These are phyloP conservation scores for Bidens hawaiensis DNA, from an alignment of 140 eudicot species.

Conservation along the genomic window DNA sequence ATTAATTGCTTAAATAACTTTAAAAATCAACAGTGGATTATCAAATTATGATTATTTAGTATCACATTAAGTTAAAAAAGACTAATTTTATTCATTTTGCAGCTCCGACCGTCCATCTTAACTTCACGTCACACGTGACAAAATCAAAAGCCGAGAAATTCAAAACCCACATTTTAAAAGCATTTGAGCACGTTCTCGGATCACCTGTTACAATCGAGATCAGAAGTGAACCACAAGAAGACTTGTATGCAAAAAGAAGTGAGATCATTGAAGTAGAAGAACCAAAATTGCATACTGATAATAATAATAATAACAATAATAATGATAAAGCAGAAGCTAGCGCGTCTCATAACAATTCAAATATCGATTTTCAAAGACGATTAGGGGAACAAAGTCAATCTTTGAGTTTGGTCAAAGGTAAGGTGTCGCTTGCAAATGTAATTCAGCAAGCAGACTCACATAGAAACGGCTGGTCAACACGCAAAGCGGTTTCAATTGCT, in stretches of 20 bases:
- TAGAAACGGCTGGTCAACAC: constrained; percentile 76
- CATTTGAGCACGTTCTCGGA: constrained; percentile 83
- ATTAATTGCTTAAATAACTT: neutral
- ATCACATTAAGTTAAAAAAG: neutral
- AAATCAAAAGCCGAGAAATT: constrained; percentile 82
- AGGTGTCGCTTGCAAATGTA: constrained; percentile 89
- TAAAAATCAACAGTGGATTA: no score
- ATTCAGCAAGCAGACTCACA: constrained; percentile 82
- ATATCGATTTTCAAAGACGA: constrained; percentile 29
- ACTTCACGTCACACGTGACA: constrained; percentile 60
- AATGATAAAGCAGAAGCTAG: constrained; percentile 22
- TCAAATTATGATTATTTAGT: neutral
- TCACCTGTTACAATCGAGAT: constrained; percentile 85
- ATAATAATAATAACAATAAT: neutral
- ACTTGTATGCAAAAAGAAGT: constrained; percentile 33
- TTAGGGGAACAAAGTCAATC: constrained; percentile 48
- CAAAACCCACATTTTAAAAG: constrained; percentile 64
- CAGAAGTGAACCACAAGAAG: constrained; percentile 44
- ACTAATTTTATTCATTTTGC: constrained; percentile 24
- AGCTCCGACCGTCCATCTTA: constrained; percentile 90
- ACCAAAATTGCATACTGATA: constrained; percentile 25
- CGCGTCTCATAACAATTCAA: constrained; percentile 29
- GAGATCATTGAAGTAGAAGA: constrained; percentile 77
- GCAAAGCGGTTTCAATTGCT: constrained; percentile 83
- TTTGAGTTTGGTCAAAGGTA: constrained; percentile 65